Evolutionary conservation across 148 eudicot genomes (phyloP).

Genomic region (Silene latifolia): DNA sequence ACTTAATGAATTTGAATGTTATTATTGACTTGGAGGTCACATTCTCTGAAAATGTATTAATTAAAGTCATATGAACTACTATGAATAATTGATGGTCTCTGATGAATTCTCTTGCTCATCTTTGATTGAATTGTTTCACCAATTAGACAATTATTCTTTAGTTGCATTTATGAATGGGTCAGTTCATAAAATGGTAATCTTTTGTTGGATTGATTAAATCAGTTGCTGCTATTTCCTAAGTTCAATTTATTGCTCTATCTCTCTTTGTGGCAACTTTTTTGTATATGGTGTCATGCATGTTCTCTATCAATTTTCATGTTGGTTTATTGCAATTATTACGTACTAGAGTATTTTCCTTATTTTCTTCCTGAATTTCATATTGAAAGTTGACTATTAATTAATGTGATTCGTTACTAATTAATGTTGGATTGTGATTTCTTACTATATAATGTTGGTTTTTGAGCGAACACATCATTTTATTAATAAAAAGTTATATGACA

Average conservation of each 20-base stretch:
- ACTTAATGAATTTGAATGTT: too few relatives aligned
- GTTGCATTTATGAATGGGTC: constrained; percentile 31
- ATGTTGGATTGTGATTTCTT: background rate
- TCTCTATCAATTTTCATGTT: constrained; percentile 19
- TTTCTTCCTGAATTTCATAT: background rate
- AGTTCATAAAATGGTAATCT: constrained; percentile 33
- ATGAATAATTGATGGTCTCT: background rate
- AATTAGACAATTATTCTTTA: constrained; percentile 29
- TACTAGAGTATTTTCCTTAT: background rate
- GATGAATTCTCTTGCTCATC: background rate
- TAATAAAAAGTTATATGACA: too few relatives aligned
- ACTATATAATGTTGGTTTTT: background rate
- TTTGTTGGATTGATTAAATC: constrained; percentile 28
- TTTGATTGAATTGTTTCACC: constrained; percentile 31
- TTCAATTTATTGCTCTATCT: constrained; percentile 27
- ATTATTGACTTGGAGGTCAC: background rate
- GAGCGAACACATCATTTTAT: background rate
- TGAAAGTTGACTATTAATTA: constrained; percentile 2
- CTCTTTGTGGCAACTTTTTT: constrained; percentile 19
- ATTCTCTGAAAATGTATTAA: background rate
- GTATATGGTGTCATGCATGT: constrained; percentile 9
- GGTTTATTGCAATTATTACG: background rate
- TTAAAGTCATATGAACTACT: background rate
- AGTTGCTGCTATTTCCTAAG: constrained; percentile 7
- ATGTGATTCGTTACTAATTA: background rate